Evolutionary conservation across 305 asterid species (phyloP), one percentile per base, ranked within the genome.

Genomic region (Coffea humblotiana): DNA sequence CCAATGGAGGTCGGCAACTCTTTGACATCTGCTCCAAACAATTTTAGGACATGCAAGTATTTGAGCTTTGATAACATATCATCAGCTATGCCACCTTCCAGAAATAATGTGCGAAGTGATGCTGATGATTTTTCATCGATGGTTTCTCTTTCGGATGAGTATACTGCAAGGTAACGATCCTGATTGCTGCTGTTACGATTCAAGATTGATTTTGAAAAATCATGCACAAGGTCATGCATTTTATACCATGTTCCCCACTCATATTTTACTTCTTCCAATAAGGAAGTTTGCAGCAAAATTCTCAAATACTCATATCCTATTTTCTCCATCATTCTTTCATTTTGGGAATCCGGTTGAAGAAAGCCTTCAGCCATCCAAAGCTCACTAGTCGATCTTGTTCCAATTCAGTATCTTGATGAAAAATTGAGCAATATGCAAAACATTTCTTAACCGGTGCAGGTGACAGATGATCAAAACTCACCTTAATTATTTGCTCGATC

Each of bases 381-480:
- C 37, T 83, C 78, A 14, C 74, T 40, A 87, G 3, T n/a, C 48
- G 0, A 35, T 83, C 72, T 75, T 21, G 81, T 4, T 3, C 11
- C 0, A 85, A 72, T 2, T 0, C 0, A 27, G 1, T 3, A n/a
- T 83, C 86, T 29, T 80, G 81, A 0, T 71, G 67, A 29, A 83
- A 85, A 12, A 85, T 52, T 0, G 87, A 84, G 60, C 86, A 85
- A 32, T 77, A 87, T 19, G 86, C 86, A 64, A 85, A 87, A 43
- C 87, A 88, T 51, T 80, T 83, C 54, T 86, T 86, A 3, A 81
- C 66, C 2, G 75, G 45, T 9, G 77, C 25, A 64, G 14, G 6
- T n/a, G 79, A 71, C 72, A 86, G 70, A 81, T 69, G 49, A 77
- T 81, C 87, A 48, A 72, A 86, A 58, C 87, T 86, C 71, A 84